Evolutionary conservation across 768 basidiomycete species (phyloP).

Genomic region (Serendipita sp.): DNA sequence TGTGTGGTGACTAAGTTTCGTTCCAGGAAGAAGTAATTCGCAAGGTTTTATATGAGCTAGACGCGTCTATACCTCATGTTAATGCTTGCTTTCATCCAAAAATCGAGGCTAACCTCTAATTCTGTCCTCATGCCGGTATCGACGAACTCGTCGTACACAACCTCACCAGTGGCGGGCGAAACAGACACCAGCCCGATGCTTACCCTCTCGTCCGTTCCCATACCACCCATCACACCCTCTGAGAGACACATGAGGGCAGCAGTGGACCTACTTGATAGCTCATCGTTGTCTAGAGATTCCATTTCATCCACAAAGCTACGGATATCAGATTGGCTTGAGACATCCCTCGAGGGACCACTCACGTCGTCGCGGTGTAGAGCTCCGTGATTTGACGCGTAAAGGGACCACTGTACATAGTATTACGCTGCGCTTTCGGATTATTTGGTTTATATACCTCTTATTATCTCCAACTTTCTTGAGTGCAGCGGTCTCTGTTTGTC

Average conservation of each 20-base stretch:
- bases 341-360: slow-evolving; percentile 18
- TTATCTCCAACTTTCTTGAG: slow-evolving; percentile 72
- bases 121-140: slow-evolving; percentile 77
- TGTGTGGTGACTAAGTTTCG: slow-evolving; percentile 47
- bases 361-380: slow-evolving; percentile 81
- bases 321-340: not conserved
- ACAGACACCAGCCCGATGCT: slow-evolving; percentile 59
- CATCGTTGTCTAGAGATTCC: slow-evolving; percentile 18
- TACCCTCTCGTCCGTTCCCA: slow-evolving; percentile 29
- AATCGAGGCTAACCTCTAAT: slow-evolving; percentile 43
- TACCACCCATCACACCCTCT: slow-evolving; percentile 21
- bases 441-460: slow-evolving; percentile 12
- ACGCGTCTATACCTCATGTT: slow-evolving; percentile 46
- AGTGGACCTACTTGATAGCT: slow-evolving; percentile 21
- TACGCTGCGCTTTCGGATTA: not conserved
- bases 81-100: not conserved
- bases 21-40: slow-evolving; percentile 54
- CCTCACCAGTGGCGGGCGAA: slow-evolving; percentile 78
- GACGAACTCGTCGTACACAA: slow-evolving; percentile 81
- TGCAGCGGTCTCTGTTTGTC: slow-evolving; percentile 76
- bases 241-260: slow-evolving; percentile 49
- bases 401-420: slow-evolving; percentile 31
- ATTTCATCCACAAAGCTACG: slow-evolving; percentile 62
- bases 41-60: slow-evolving; percentile 71
- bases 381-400: slow-evolving; percentile 63